Evolutionary conservation across 1,284 basidiomycete species (phyloP).

Genomic region (Naganishia liquefaciens): DNA sequence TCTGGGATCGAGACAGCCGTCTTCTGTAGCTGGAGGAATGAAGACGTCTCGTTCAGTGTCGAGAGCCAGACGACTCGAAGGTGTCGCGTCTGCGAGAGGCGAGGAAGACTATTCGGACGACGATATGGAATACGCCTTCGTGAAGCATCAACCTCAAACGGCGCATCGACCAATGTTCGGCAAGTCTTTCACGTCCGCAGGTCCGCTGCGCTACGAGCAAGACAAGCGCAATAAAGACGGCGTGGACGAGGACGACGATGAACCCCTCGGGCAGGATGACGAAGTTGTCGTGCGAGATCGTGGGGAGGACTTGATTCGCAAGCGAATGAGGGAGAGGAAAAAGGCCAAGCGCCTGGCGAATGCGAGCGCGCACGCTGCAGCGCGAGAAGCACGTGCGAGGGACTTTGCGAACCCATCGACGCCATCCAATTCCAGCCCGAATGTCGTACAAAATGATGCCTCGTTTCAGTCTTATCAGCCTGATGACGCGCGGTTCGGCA

Average conservation of each 20-base stretch:
- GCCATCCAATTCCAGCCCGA: background rate
- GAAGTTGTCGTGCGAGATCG: slow-evolving; percentile 50
- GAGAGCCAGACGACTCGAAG: background rate
- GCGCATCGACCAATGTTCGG: slow-evolving; percentile 4
- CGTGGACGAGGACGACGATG: slow-evolving; percentile 25
- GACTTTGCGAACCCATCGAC: background rate
- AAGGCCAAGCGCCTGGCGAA: slow-evolving; percentile 44
- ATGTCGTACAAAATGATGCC: background rate
- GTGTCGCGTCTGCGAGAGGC: background rate
- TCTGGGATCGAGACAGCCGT: slow-evolving; percentile 1
- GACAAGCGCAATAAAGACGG: slow-evolving; percentile 10
- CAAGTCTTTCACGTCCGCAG: slow-evolving; percentile 8
- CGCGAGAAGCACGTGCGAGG: slow-evolving; percentile 19
- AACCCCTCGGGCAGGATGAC: slow-evolving; percentile 14
- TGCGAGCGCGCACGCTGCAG: slow-evolving; percentile 19
- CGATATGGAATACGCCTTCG: slow-evolving; percentile 2
- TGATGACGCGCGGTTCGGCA: slow-evolving; percentile 21
- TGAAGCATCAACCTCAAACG: background rate
- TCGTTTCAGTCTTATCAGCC: slow-evolving; percentile 10
- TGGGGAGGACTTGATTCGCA: slow-evolving; percentile 60
- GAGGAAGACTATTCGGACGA: slow-evolving; percentile 8
- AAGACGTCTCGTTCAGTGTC: slow-evolving; percentile 17
- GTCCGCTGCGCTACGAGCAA: background rate
- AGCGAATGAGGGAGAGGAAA: slow-evolving; percentile 57
- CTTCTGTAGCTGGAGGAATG: slow-evolving; percentile 10